Evolutionary conservation across 2,329 filamentous ascomycete genomes (phyloP).

Genomic region (Xylariaceae sp.): DNA sequence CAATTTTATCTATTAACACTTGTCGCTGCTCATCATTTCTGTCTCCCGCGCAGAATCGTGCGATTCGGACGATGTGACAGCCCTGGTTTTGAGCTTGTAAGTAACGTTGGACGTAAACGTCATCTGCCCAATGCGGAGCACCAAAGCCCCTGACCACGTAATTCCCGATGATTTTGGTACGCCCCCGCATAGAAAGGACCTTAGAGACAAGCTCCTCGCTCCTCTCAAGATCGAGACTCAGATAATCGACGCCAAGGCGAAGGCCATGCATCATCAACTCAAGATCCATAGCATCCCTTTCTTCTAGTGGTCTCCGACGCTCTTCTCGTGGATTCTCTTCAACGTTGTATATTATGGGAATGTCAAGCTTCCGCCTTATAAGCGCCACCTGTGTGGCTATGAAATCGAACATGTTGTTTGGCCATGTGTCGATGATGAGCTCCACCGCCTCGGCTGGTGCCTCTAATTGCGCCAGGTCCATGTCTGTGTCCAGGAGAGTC

Average conservation of each 20-base stretch:
- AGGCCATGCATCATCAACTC: conserved; percentile 67
- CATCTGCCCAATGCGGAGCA: conserved; percentile 60
- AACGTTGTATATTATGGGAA: conserved; percentile 64
- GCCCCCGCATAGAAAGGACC: conserved; percentile 58
- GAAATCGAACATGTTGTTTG: conserved; percentile 52
- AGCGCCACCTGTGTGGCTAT: conserved; percentile 62
- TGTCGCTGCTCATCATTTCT: conserved; percentile 56
- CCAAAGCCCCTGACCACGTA: conserved; percentile 54
- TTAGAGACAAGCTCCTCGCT: conserved; percentile 54
- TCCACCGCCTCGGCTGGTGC: conserved; percentile 66
- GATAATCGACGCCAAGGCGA: conserved; percentile 69
- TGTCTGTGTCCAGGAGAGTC: conserved; percentile 57
- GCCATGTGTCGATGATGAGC: conserved; percentile 64
- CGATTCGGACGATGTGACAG: conserved; percentile 67
- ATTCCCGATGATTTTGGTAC: conserved; percentile 66
- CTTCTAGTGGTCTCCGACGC: conserved; percentile 45
- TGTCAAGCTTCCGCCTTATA: conserved; percentile 60
- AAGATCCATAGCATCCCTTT: conserved; percentile 55
- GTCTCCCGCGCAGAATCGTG: conserved; percentile 62
- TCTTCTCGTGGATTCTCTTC: conserved; percentile 56
- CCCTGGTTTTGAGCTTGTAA: conserved; percentile 59
- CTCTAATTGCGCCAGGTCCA: conserved; percentile 59
- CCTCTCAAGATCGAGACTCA: conserved; percentile 67
- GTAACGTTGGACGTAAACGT: conserved; percentile 59
- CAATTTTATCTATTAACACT: conserved; percentile 56